These are phyloP conservation scores for Debaryomyces nepalensis DNA, from an alignment of 1,139 yeast genomes.

Conservation along the genomic window DNA sequence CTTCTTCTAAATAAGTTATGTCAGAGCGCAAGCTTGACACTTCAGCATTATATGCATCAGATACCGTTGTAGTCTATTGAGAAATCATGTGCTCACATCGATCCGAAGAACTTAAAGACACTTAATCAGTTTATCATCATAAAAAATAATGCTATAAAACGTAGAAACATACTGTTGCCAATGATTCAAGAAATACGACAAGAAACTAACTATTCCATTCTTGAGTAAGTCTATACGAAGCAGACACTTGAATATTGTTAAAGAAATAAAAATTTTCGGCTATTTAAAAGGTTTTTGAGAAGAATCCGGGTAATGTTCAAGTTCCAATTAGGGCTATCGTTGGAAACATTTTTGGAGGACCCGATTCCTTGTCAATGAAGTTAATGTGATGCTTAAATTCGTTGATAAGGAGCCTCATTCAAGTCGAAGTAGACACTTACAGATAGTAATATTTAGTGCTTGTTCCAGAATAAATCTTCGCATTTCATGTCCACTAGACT, in stretches of 20 bases:
- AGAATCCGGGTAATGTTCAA: constrained; percentile 1
- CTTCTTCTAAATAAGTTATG: neutral
- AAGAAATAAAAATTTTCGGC: neutral
- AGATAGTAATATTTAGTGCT: too few species aligned
- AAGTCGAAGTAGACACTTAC: too few species aligned
- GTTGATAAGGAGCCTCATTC: too few species aligned
- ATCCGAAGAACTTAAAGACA: constrained; percentile 58
- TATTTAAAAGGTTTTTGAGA: neutral
- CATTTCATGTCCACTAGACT: too few species aligned
- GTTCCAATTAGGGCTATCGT: constrained; percentile 5
- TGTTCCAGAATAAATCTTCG: too few species aligned
- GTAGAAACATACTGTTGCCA: constrained; percentile 8
- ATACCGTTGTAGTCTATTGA: constrained; percentile 99
- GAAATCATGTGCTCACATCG: constrained; percentile 80
- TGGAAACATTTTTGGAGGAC: too few species aligned
- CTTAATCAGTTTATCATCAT: constrained; percentile 53
- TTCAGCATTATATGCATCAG: constrained; percentile 54
- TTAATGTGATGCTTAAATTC: too few species aligned
- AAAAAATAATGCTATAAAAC: constrained; percentile 15
- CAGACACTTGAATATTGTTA: neutral
- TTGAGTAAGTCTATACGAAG: neutral
- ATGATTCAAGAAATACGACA: constrained; percentile 2
- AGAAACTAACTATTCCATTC: neutral
- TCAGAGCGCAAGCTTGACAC: neutral
- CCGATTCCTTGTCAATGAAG: too few species aligned